A percentile compares a stretch with the other conserved stretches of the same genome.
These are phyloP conservation scores for Phialophora macrospora DNA, from an alignment of 2,329 filamentous ascomycete genomes.

Conservation along the genomic window DNA sequence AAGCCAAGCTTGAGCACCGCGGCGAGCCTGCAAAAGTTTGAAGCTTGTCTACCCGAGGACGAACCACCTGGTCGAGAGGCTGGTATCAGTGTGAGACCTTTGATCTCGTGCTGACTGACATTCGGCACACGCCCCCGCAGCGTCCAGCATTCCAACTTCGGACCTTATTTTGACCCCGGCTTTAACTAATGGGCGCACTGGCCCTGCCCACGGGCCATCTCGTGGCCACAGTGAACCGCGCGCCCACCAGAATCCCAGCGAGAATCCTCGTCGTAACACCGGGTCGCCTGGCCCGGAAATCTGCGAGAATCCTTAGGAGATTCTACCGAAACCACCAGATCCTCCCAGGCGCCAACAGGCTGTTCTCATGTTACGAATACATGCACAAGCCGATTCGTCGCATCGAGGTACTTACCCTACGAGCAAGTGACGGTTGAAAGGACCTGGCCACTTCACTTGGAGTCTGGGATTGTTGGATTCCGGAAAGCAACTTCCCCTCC, in stretches of 20 bases:
- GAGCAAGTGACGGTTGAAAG: neutral
- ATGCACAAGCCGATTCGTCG: slow-evolving; percentile 6
- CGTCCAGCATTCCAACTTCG: neutral
- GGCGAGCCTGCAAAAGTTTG: neutral
- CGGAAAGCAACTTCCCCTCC: too few species aligned
- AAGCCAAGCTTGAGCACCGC: neutral
- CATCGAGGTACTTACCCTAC: neutral
- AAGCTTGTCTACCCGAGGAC: neutral
- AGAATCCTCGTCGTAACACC: neutral
- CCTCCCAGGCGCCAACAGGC: neutral
- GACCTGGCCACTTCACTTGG: neutral
- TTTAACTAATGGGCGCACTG: slow-evolving; percentile 1
- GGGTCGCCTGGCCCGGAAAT: neutral
- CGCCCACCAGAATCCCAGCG: neutral
- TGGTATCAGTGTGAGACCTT: slow-evolving; percentile 17
- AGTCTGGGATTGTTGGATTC: too few species aligned
- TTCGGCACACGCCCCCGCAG: slow-evolving; percentile 3
- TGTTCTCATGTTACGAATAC: neutral
- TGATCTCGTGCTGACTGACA: slow-evolving; percentile 8
- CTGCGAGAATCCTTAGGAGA: neutral
- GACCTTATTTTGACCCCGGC: neutral
- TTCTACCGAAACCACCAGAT: neutral
- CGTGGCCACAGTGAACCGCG: neutral
- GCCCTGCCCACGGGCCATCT: neutral
- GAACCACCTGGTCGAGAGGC: neutral